Percentiles rank a stretch among this genome's conserved stretches.
These are phyloP conservation scores for Neoboletus brunneissimus DNA, from an alignment of 768 basidiomycete species.

Conservation along the genomic window DNA sequence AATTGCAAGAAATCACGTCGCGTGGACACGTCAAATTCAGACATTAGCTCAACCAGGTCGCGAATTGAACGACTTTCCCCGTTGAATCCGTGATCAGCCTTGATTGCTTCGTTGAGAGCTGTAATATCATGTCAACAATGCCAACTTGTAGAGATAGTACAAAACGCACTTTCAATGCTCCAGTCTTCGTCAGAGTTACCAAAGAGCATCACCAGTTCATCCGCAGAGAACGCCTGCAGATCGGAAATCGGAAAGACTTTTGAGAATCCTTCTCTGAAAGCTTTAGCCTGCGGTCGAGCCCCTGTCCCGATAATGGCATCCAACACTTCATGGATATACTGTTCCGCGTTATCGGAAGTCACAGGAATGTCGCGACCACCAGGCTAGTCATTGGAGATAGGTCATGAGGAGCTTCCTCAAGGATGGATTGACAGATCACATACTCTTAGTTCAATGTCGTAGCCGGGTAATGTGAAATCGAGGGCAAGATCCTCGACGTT, in stretches of 20 bases:
- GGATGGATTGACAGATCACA: slow-evolving; percentile 21
- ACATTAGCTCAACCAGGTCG: slow-evolving; percentile 83
- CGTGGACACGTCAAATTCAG: slow-evolving; percentile 66
- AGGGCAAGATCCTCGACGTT: slow-evolving; percentile 85
- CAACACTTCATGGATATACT: slow-evolving; percentile 85
- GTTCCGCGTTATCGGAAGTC: slow-evolving; percentile 82
- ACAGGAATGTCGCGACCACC: slow-evolving; percentile 78
- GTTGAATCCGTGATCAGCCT: slow-evolving; percentile 98
- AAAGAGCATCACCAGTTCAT: slow-evolving; percentile 94
- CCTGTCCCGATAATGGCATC: slow-evolving; percentile 87
- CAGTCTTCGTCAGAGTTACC: slow-evolving; percentile 99
- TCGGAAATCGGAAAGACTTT: slow-evolving; percentile 94
- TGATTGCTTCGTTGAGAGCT: slow-evolving; percentile 88
- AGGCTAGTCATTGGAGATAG: slow-evolving; percentile 43
- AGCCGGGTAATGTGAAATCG: slow-evolving; percentile 96
- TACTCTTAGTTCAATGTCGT: slow-evolving; percentile 88
- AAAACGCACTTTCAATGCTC: slow-evolving; percentile 77
- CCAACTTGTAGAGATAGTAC: neutral
- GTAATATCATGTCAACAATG: slow-evolving; percentile 4
- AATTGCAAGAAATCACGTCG: slow-evolving; percentile 93
- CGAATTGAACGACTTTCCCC: slow-evolving; percentile 90
- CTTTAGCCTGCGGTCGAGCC: slow-evolving; percentile 72
- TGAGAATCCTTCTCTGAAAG: slow-evolving; percentile 93
- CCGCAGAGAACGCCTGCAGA: slow-evolving; percentile 86
- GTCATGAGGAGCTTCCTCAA: neutral